A percentile compares a stretch with the other conserved stretches of the same genome.
phyloP scores from a whole-genome alignment of 768 basidiomycete species.

The Dentipellis fragilis region DNA sequence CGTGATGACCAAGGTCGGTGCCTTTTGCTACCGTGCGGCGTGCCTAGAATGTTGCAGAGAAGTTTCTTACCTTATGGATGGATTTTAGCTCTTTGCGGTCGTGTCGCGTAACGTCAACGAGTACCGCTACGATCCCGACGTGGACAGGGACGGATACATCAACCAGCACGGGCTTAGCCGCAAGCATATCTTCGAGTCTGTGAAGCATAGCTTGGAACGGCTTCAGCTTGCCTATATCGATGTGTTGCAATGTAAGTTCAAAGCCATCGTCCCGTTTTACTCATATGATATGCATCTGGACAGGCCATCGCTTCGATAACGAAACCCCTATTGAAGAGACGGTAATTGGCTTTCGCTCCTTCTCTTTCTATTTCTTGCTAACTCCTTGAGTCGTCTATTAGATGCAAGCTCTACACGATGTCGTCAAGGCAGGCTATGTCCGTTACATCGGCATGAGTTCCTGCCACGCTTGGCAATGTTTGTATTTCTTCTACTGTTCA shows the following conservation, averaged over 20 bases:
- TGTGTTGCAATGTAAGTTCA: constrained; percentile 36
- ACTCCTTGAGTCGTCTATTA: background rate
- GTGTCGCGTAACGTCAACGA: background rate
- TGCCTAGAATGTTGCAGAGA: background rate
- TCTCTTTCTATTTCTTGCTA: background rate
- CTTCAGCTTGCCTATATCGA: constrained; percentile 47
- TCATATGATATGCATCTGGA: background rate
- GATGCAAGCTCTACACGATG: constrained; percentile 32
- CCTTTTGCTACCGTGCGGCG: background rate
- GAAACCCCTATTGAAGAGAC: constrained; percentile 25
- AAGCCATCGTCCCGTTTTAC: background rate
- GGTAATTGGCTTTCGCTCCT: background rate
- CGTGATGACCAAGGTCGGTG: constrained; percentile 46
- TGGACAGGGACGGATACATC: constrained; percentile 22
- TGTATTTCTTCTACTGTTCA: background rate
- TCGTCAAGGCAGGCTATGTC: constrained; percentile 28
- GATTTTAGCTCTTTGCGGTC: background rate
- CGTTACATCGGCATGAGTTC: constrained; percentile 24
- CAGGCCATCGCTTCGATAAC: constrained; percentile 22
- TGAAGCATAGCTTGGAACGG: constrained; percentile 29
- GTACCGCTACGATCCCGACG: constrained; percentile 27
- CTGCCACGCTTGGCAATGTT: constrained; percentile 20
- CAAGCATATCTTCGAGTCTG: constrained; percentile 54
- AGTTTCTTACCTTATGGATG: background rate
- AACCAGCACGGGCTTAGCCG: constrained; percentile 26